Conservation (phyloP, 2,329 filamentous ascomycete species). For the Mollisiaceae sp. region DNA sequence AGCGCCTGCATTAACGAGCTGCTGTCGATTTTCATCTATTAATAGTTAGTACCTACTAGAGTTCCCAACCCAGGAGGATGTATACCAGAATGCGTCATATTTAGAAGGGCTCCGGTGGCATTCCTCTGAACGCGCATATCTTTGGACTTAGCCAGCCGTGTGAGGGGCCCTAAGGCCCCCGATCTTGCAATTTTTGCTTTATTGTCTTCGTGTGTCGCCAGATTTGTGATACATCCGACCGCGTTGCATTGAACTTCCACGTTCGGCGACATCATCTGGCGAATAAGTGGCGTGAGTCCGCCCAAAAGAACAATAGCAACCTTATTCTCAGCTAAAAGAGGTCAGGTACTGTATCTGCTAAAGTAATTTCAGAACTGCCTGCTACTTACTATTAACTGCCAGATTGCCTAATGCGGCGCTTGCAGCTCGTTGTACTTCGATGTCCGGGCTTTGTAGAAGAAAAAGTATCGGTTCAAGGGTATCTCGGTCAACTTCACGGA, state of each 20-base stretch:
- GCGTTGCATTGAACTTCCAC: constrained; percentile 99
- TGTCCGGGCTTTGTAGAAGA: constrained; percentile 91
- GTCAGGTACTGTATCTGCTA: constrained; percentile 47
- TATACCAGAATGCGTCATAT: constrained; percentile 98
- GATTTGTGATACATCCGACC: constrained; percentile 96
- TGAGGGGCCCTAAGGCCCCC: constrained; percentile 88
- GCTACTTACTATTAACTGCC: constrained; percentile 85
- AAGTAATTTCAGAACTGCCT: background rate
- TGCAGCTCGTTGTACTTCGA: constrained; percentile 95
- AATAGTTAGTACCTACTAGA: constrained; percentile 25
- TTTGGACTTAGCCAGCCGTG: constrained; percentile 91
- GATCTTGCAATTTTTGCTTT: constrained; percentile 98
- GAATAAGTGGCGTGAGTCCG: constrained; percentile 87
- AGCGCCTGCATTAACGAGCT: constrained; percentile 96
- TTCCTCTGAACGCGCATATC: constrained; percentile 99
- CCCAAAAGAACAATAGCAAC: constrained; percentile 93
- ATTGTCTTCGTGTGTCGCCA: constrained; percentile 98
- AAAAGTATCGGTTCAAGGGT: constrained; percentile 96
- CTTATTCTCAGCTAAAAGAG: constrained; percentile 87
- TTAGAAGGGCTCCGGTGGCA: constrained; percentile 91
- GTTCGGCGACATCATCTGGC: constrained; percentile 97
- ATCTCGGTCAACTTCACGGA: constrained; percentile 91
- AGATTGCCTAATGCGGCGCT: constrained; percentile 96
- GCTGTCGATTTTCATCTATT: constrained; percentile 93
- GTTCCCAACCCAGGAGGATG: constrained; percentile 8